Evolutionary conservation across 2,329 filamentous ascomycete species (phyloP).

Genomic region (Pseudogymnoascus sp.): DNA sequence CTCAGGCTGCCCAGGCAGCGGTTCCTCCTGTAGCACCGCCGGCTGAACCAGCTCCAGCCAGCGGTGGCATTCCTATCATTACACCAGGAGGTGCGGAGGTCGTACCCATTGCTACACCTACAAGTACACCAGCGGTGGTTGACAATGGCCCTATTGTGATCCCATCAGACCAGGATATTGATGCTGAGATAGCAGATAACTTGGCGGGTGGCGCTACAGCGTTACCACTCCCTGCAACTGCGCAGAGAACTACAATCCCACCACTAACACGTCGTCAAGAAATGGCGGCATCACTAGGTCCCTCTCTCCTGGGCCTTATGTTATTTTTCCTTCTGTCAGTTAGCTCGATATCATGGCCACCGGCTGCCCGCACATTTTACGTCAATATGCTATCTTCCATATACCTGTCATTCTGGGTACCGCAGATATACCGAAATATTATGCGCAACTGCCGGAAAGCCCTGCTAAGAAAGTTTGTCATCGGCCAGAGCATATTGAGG

Average conservation of each 20-base stretch:
- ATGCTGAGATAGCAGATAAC: conserved; percentile 47
- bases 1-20: conserved; percentile 21
- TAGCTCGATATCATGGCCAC: conserved; percentile 53
- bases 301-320: conserved; percentile 48
- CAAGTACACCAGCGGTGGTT: conserved; percentile 10
- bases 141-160: conserved; percentile 44
- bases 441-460: conserved; percentile 87
- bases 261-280: conserved; percentile 19
- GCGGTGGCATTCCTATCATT: conserved; percentile 23
- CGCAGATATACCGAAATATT: conserved; percentile 85
- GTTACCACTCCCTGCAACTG: conserved; percentile 20
- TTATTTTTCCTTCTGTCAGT: conserved; percentile 50
- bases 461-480: conserved; percentile 82
- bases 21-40: conserved; percentile 16
- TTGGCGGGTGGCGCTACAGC: conserved; percentile 24
- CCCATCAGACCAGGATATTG: conserved; percentile 55
- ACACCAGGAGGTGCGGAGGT: conserved; percentile 21
- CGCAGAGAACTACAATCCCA: conserved; percentile 20
- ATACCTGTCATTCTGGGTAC: conserved; percentile 86
- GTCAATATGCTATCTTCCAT: conserved; percentile 57
- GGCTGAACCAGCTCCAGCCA: background rate
- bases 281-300: conserved; percentile 47
- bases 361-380: conserved; percentile 45
- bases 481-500: conserved; percentile 73
- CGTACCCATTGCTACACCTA: conserved; percentile 10